Evolutionary conservation across 2,329 filamentous ascomycete genomes (phyloP), one percentile per base, ranked within the genome.

Genomic region (Aspergillus jensenii): DNA sequence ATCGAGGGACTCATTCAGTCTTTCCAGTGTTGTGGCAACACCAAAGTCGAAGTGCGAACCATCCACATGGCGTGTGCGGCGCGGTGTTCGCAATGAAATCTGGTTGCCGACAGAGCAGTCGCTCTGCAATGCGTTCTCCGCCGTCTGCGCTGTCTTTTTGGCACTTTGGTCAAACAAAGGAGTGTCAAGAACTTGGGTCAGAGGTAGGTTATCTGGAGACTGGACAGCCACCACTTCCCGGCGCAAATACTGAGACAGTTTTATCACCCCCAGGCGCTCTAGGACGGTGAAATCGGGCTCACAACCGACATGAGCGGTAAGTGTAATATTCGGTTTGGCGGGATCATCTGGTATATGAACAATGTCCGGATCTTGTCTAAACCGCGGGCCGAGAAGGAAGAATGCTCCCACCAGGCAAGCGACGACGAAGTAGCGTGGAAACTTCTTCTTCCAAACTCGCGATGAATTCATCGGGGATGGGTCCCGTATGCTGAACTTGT

Each of bases 11-110:
- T 78, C 76, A 40, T 78, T 71, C 55, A 87, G 69, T 35, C 84
- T 78, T 25, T 77, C 74, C 33, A 81, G 74, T 7, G 75, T 80
- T 21, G 84, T 85, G 0, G 84, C 82, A 4, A 87, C 78, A 55
- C 83, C 84, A 59, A 87, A 87, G 56, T 84, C 70, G 45, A 86
- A 76, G 52, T 85, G 78, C 4, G 75, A 73, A 0, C 76, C 72
- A 61, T 83, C 82, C 8, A 75, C 75, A 31, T 71, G 64, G 31
- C 68, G 65, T 0, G 79, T 77, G 1, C 79, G 75, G 0, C 65
- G 63, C 0, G 82, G 78, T 0, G 86, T 81, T 3, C 74, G 65
- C 6, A 87, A 66, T 0, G 72, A 65, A 17, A 87, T 69, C 2
- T 79, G 75, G 17, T 81, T 68, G 2, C 78, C 72, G 12, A 82